Evolutionary conservation across 805 yeast genomes (phyloP), one percentile per base, ranked within the genome.

Genomic region (Yarrowia porcina): DNA sequence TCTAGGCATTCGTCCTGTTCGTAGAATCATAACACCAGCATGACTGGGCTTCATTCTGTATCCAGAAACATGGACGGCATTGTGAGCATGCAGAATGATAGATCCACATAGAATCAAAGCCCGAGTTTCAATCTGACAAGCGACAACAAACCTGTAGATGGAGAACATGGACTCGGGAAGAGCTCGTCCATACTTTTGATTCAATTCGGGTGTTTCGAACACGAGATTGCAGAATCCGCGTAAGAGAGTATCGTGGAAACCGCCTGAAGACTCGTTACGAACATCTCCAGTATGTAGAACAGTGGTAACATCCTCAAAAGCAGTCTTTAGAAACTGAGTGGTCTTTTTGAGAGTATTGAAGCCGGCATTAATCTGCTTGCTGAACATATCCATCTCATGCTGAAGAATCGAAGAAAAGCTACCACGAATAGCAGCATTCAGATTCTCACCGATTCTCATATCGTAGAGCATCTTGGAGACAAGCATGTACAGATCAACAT

Each of bases 81-180:
- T 52, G 18, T 25, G 33, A 12, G 59, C 38, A 25, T 52, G 59
- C 2, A 52, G 44, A 12, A 52, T 32, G 18, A 52, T 17, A 21
- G 59, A 52, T 3, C 44, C 59, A 23, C 39, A 35, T 9, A 52
- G 21, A 25, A 52, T 25, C 21, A 52, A 23, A 35, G 59, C 42
- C 9, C 59, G 59, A 13, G 59, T 35, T n/a, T 52, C 59, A 52
- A 52, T 52, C 25, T 52, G 59, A 17, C 59, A 35, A 9, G 44
- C 33, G 2, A 25, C 11, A 13, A 52, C 13, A 17, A 52, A 52
- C 23, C 59, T n/a, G 59, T 35, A 36, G 44, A 52, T 52, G 13
- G 59, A 52, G 23, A 36, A 52, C 42, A 52, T 35, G 18, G 44
- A 35, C 59, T 52, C 59, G 6, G 59, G 59, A 4, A 52, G 44